These are phyloP conservation scores for Yamadazyma trypodendri DNA, from an alignment of 1,139 yeast genomes.

Conservation along the genomic window DNA sequence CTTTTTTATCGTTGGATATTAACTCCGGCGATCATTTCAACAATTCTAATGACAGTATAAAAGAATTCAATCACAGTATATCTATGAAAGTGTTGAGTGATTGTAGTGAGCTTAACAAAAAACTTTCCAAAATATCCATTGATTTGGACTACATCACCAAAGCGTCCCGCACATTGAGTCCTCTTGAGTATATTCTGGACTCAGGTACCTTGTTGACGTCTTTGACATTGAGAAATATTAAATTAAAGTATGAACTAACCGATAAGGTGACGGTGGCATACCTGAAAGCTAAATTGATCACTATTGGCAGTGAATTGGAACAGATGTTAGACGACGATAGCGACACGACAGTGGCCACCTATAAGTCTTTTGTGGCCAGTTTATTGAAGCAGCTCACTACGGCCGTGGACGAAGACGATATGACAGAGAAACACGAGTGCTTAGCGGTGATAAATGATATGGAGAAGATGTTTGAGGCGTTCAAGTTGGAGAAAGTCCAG, in stretches of 20 bases:
- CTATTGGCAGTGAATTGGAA: conserved; percentile 56
- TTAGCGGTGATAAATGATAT: conserved; percentile 59
- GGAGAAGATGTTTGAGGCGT: conserved; percentile 60
- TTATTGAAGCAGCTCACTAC: conserved; percentile 50
- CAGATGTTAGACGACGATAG: conserved; percentile 30
- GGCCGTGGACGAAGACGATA: conserved; percentile 50
- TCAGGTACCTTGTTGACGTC: conserved; percentile 59
- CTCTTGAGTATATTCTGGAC: conserved; percentile 52
- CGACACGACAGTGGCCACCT: conserved; percentile 42
- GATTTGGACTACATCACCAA: conserved; percentile 49
- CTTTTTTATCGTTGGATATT: conserved; percentile 53
- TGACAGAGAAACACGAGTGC: conserved; percentile 54
- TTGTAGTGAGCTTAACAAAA: conserved; percentile 47
- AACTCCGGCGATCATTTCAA: conserved; percentile 44
- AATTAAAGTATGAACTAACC: conserved; percentile 46
- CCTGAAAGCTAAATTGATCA: conserved; percentile 54
- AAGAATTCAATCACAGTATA: conserved; percentile 45
- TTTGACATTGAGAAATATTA: conserved; percentile 47
- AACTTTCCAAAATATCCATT: conserved; percentile 38
- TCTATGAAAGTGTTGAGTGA: conserved; percentile 49
- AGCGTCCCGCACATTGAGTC: conserved; percentile 39
- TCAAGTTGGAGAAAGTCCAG: conserved; percentile 32
- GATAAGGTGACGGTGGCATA: conserved; percentile 54
- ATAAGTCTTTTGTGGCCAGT: conserved; percentile 51
- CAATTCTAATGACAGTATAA: conserved; percentile 27